phyloP scores from a whole-genome alignment of 768 basidiomycete species.

The Psilocybe tampanensis region DNA sequence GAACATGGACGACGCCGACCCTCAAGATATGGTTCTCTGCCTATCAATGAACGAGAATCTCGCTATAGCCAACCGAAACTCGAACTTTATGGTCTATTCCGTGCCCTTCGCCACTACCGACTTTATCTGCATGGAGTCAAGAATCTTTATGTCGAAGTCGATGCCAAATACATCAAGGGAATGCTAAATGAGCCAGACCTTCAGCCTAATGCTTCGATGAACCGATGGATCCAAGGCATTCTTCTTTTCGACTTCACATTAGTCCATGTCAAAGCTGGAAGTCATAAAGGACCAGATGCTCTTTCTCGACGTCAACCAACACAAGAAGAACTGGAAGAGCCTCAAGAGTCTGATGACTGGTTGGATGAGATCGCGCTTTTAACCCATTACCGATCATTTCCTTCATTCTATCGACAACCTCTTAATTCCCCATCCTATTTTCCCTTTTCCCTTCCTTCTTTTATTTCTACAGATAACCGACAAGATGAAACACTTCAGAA shows the following conservation, averaged over 20 bases:
- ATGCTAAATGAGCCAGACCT: slow-evolving; percentile 44
- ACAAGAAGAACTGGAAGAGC: slow-evolving; percentile 17
- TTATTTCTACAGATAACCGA: no score
- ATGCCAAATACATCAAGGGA: slow-evolving; percentile 43
- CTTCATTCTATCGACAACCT: not conserved
- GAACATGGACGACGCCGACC: not conserved
- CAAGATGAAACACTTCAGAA: no score
- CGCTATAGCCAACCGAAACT: slow-evolving; percentile 28
- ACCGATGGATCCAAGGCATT: no score
- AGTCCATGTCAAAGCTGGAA: slow-evolving; percentile 36
- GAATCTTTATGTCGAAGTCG: slow-evolving; percentile 36
- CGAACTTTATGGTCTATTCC: slow-evolving; percentile 36
- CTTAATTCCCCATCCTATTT: no score
- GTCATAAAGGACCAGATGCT: no score
- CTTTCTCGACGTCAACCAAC: slow-evolving; percentile 23
- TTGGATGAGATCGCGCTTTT: slow-evolving; percentile 15
- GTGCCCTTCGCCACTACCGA: slow-evolving; percentile 18
- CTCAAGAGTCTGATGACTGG: slow-evolving; percentile 28
- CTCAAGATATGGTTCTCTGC: slow-evolving; percentile 30
- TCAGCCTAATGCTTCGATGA: no score
- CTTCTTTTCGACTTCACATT: slow-evolving; percentile 40
- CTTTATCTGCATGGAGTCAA: slow-evolving; percentile 19
- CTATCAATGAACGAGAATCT: not conserved
- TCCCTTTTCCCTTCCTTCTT: no score
- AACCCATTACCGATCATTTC: not conserved